Base-by-base conservation (phyloP, 2,329 filamentous ascomycete genomes). In the Pseudocercospora ulei region DNA sequence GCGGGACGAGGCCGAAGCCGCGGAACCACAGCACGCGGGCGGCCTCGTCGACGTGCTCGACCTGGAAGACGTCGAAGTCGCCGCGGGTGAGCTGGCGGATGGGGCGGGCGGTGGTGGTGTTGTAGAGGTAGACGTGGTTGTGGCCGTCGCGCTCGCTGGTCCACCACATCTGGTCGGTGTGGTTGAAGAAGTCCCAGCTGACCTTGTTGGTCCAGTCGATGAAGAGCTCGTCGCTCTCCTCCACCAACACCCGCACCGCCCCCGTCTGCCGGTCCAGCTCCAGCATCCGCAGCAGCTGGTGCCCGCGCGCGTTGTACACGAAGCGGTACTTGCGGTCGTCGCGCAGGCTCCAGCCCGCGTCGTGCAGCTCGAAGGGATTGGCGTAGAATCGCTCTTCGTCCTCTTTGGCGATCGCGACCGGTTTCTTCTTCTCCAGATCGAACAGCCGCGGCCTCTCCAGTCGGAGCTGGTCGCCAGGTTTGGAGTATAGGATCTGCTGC, bases 281-380 rank as follows among this genome's bases (percentile, higher is more conserved):
- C 8, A 43, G 29, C 29, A 43, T 17, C 9, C 35, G n/a, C 4
- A 27, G 2, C 5, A 17, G 8, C n/a, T 16, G 12, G 18, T 22
- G 36, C 3, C 35, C 40, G 9, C 40, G 23, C 5, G 38, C 40
- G 1, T 8, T 18, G 18, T 13, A 14, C 5, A 43, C 23, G 29
- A 34, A 43, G 6, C 40, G 40, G 5, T 38, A 43, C 3, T 18
- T 37, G n/a, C 39, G 23, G 28, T 19, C 28, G 12, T 43, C 33
- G 9, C 13, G 2, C 6, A 27, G 17, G 2, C 16, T 18, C 40
- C 40, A 43, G 13, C 12, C 12, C 3, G 17, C 40, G n/a, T 38
- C 24, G 5, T 35, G 16, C 3, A 43, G 8, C 4, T 13, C 6
- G 3, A 26, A 26, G 3, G 12, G 18, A 14, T 38, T 39, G 9